Conservation (phyloP, 805 yeast species). For the Phaffomyces antillensis region DNA sequence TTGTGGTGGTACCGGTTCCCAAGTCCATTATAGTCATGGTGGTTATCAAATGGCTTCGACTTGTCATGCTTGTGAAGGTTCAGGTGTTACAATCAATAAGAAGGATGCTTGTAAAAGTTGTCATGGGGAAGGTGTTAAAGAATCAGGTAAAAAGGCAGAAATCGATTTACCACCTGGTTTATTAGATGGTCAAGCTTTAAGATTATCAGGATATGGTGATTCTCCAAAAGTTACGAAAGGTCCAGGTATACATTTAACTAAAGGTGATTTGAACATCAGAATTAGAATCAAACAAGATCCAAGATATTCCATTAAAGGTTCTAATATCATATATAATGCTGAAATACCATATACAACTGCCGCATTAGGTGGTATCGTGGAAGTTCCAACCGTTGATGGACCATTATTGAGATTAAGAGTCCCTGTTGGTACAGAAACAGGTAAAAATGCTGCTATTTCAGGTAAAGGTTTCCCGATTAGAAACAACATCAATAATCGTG, state of each 20-base stretch:
- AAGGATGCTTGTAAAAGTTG: slow-evolving; percentile 71
- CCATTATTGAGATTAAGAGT: slow-evolving; percentile 68
- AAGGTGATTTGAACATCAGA: slow-evolving; percentile 86
- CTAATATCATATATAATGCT: slow-evolving; percentile 57
- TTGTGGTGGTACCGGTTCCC: slow-evolving; percentile 92
- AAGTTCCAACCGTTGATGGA: slow-evolving; percentile 89
- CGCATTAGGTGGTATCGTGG: slow-evolving; percentile 85
- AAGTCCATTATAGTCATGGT: slow-evolving; percentile 76
- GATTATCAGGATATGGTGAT: slow-evolving; percentile 86
- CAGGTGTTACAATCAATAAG: slow-evolving; percentile 70
- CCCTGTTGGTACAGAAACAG: slow-evolving; percentile 78
- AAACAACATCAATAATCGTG: slow-evolving; percentile 50
- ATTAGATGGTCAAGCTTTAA: slow-evolving; percentile 75
- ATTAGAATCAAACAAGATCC: slow-evolving; percentile 73
- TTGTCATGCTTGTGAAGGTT: slow-evolving; percentile 80
- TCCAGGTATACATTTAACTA: slow-evolving; percentile 55
- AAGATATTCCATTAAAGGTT: slow-evolving; percentile 56
- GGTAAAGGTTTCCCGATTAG: slow-evolving; percentile 80
- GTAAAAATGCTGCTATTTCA: slow-evolving; percentile 66
- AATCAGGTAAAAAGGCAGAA: slow-evolving; percentile 58
- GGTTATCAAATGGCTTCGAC: slow-evolving; percentile 97
- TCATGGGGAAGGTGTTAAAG: slow-evolving; percentile 83
- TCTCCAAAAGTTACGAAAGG: slow-evolving; percentile 75
- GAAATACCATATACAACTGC: slow-evolving; percentile 92
- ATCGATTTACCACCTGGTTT: slow-evolving; percentile 88